Percentiles rank a stretch among this genome's conserved stretches.
These are phyloP conservation scores for Daldinia sp. DNA, from an alignment of 2,329 filamentous ascomycete genomes.

Conservation along the genomic window DNA sequence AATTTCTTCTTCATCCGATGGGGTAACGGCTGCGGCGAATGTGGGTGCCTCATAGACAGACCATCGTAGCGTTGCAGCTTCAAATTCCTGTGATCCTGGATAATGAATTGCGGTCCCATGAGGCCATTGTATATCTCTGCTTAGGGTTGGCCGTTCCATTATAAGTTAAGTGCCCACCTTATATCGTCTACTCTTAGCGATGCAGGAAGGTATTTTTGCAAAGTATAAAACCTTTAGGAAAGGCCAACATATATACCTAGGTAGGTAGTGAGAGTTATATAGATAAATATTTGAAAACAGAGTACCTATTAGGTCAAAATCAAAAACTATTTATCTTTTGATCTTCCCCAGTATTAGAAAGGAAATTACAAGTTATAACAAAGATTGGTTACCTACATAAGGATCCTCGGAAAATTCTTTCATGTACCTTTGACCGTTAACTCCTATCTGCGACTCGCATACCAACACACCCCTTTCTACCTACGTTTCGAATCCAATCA, in stretches of 20 bases:
- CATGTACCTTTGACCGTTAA: neutral
- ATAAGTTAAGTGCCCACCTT: no score
- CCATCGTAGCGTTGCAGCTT: constrained; percentile 32
- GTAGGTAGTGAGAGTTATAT: no score
- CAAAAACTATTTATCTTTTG: no score
- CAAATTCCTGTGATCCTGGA: constrained; percentile 24
- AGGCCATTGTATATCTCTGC: constrained; percentile 14
- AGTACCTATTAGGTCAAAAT: no score
- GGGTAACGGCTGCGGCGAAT: constrained; percentile 25
- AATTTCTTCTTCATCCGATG: constrained; percentile 23
- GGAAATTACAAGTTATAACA: neutral
- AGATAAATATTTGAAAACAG: no score
- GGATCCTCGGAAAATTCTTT: neutral
- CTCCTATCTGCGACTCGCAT: neutral
- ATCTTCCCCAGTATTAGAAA: neutral
- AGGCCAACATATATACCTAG: no score
- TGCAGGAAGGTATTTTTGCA: no score
- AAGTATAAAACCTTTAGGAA: no score
- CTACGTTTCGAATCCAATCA: no score
- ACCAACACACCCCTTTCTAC: neutral
- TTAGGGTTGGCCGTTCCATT: neutral
- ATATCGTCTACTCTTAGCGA: no score
- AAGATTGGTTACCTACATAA: no score
- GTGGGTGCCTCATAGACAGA: constrained; percentile 20
- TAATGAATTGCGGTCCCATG: constrained; percentile 3